Conservation (phyloP, 148 eudicot genomes). For the Amaranthus hypochondriacus region DNA sequence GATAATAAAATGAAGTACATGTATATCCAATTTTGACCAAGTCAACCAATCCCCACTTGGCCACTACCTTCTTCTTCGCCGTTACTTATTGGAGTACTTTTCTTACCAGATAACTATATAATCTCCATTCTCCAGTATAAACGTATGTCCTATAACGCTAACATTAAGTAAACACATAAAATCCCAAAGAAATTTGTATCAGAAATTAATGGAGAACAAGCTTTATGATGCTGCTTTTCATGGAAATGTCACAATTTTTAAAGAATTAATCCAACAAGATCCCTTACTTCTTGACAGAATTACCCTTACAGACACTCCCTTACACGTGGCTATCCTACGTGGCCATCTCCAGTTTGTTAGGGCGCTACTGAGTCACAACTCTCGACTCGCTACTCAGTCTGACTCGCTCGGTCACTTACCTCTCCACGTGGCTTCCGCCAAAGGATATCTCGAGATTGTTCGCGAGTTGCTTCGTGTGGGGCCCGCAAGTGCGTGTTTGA, state of each 20-base stretch:
- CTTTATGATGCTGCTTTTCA: constrained; percentile 28
- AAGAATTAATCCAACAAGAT: constrained; percentile 25
- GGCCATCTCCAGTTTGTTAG: constrained; percentile 27
- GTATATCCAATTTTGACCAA: background rate
- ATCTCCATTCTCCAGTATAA: background rate
- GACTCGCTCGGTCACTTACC: constrained; percentile 31
- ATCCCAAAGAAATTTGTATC: background rate
- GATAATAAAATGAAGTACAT: no score
- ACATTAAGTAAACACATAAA: background rate
- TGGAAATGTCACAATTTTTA: constrained; percentile 19
- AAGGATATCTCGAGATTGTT: constrained; percentile 23
- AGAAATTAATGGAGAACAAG: constrained; percentile 8
- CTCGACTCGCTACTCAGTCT: constrained; percentile 21
- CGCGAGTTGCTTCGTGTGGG: constrained; percentile 20
- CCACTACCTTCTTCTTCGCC: background rate
- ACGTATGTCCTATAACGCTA: background rate
- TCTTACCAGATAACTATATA: background rate
- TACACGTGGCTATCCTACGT: constrained; percentile 29
- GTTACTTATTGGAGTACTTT: background rate
- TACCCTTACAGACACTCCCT: constrained; percentile 21
- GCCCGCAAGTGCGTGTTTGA: background rate
- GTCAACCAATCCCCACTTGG: constrained; percentile 1
- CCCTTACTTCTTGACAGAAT: constrained; percentile 32
- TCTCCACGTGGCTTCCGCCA: constrained; percentile 31
- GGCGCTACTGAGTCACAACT: constrained; percentile 22